Base-by-base conservation (phyloP, 306 rosid genomes). In the Comarum palustre region DNA sequence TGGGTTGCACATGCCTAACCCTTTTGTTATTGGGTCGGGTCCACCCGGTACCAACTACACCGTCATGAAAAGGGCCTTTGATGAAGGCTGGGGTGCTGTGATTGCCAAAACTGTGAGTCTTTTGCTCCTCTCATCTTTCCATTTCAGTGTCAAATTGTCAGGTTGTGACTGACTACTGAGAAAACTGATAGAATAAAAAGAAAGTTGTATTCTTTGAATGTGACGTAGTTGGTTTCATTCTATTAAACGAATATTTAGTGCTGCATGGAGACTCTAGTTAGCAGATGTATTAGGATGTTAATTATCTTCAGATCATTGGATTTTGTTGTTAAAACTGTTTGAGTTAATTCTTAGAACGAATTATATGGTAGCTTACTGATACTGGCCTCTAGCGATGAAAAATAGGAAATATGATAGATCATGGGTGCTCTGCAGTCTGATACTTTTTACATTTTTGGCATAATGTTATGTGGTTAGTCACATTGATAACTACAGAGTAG, bases 81-180 rank as follows among this genome's bases (percentile, higher is more conserved):
- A 94, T 75, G 99, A 94, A 86, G 99, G 99, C 1, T 94, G 99
- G 99, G 99, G 99, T 19, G 97, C 90, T 60, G 97, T 94, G 77
- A 94, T 94, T 73, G 99, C 97, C 31, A 94, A 94, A 79, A 94
- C 99, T 87, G 99, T 94, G 81, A 83, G 95, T 57, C 54, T 60
- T 72, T 55, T 24, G 15, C 16, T 22, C 29, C 64, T 27, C 55
- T 34, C 20, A 55, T 15, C 38, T 20, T 48, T 48, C 58, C 12
- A 51, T 54, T 22, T 54, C 15, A 20, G 2, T 77, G 34, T 50
- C 20, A 2, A 50, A 68, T n/a, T 48, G 41, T 5, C 20, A 29
- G 50, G 25, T 72, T 72, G n/a, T 36, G 2, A 15, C 12, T 71
- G 59, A 29, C 45, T 63, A 38, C 34, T 63, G 32, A 59, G 80